These are phyloP conservation scores for Pleurotus tuber-regium DNA, from an alignment of 768 basidiomycete species.

Conservation along the genomic window DNA sequence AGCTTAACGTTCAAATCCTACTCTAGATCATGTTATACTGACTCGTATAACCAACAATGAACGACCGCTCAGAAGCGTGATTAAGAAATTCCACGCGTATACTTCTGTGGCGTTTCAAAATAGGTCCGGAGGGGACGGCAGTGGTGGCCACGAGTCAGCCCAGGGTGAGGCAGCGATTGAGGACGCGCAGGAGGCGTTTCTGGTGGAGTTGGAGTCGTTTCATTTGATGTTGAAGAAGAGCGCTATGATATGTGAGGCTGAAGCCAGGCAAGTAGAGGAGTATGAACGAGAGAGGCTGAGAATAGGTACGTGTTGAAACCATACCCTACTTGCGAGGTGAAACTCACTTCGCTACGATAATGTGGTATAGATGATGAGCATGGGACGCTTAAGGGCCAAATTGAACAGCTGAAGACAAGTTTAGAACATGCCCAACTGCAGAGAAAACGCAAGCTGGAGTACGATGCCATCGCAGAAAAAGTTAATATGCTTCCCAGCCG, in stretches of 20 bases:
- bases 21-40: slow-evolving; percentile 73
- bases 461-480: slow-evolving; percentile 81
- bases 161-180: slow-evolving; percentile 35
- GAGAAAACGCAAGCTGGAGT: slow-evolving; percentile 80
- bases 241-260: slow-evolving; percentile 81
- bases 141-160: background rate
- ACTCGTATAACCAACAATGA: slow-evolving; percentile 83
- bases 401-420: slow-evolving; percentile 72
- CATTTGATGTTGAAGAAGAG: slow-evolving; percentile 75
- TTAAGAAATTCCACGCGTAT: slow-evolving; percentile 81
- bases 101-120: slow-evolving; percentile 43
- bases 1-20: background rate
- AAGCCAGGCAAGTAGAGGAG: slow-evolving; percentile 81
- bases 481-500: slow-evolving; percentile 75
- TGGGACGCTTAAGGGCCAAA: slow-evolving; percentile 61
- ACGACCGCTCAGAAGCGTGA: slow-evolving; percentile 69
- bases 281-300: slow-evolving; percentile 70
- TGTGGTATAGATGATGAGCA: slow-evolving; percentile 67
- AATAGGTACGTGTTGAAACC: slow-evolving; percentile 56
- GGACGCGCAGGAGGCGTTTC: slow-evolving; percentile 75
- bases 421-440: slow-evolving; percentile 78
- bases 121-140: background rate
- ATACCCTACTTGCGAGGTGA: no score
- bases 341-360: background rate
- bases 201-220: slow-evolving; percentile 77